These are phyloP conservation scores for Euphorbia peplus DNA, from an alignment of 345 rosid species.

Conservation along the genomic window DNA sequence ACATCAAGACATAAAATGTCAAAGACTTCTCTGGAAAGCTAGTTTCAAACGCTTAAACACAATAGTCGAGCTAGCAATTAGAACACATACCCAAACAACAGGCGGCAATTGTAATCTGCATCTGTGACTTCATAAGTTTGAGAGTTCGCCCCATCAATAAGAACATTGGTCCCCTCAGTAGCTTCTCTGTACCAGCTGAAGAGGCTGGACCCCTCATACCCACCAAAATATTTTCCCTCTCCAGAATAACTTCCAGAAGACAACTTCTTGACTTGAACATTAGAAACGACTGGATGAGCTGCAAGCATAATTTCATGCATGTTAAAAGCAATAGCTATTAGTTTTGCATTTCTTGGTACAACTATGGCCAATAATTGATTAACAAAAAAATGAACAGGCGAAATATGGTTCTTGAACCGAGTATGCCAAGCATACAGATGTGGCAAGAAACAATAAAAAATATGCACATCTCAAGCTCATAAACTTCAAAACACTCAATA, in stretches of 20 bases:
- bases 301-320: constrained; percentile 34
- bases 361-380: neutral
- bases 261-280: constrained; percentile 62
- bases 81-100: constrained; percentile 72
- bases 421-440: neutral
- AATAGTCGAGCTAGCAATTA: constrained; percentile 10
- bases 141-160: constrained; percentile 65
- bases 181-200: constrained; percentile 95
- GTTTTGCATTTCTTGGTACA: neutral
- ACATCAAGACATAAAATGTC: neutral
- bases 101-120: constrained; percentile 71
- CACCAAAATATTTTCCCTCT: constrained; percentile 93
- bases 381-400: neutral
- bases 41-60: neutral
- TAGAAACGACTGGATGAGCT: constrained; percentile 72
- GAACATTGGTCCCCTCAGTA: constrained; percentile 61
- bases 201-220: constrained; percentile 80
- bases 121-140: constrained; percentile 76
- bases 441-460: neutral
- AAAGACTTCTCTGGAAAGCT: neutral
- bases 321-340: constrained; percentile 15
- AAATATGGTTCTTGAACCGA: neutral
- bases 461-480: neutral
- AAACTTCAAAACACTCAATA: neutral
- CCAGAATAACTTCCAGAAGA: constrained; percentile 66